Evolutionary conservation across 768 basidiomycete genomes (phyloP), one percentile per base, ranked within the genome.

Genomic region (Boletus reticulatus): DNA sequence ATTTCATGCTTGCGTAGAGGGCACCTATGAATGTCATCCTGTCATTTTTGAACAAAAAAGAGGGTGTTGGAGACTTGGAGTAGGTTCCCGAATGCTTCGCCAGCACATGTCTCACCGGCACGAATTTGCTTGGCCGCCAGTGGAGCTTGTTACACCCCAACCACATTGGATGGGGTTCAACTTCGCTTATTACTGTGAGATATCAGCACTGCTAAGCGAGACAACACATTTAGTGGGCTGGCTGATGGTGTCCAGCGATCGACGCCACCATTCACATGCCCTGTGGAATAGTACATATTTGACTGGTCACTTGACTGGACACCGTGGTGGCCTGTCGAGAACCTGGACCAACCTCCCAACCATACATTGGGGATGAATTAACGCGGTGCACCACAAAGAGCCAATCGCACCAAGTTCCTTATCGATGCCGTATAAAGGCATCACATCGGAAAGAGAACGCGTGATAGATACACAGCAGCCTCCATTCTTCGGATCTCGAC

Each of bases 191-290:
- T 57, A 29, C 67, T 66, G 48, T 11, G 22, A 20, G 43, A 36
- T 44, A 20, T 43, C 8, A 12, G 16, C 36, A 37, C 12, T 22
- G 19, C 50, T 50, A 19, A 59, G 43, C 34, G 27, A 43, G 10
- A n/a, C 6, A 20, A 38, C 19, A 12, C 20, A 34, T n/a, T 19
- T 36, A 10, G 19, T 19, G 6, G 17, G 19, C 61, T 43, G 36
- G 81, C 84, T 81, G 76, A 56, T 85, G 80, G 56, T 84, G 84
- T 2, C 74, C 81, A 20, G 78, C 76, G 37, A 84, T 77, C 10
- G 84, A 84, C 5, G 76, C 62, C 22, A 83, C 71, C 6, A 85
- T 68, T 44, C 78, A 78, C 36, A 75, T 13, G 16, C 14, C 13
- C 36, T 13, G 13, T 16, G 13, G 36, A 37, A 29, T 9, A 9